Percentiles rank a stretch among this genome's conserved stretches.
Evolutionary conservation across 2,329 filamentous ascomycete species (phyloP).

Genomic region (Dryadomyces sulphureus): DNA sequence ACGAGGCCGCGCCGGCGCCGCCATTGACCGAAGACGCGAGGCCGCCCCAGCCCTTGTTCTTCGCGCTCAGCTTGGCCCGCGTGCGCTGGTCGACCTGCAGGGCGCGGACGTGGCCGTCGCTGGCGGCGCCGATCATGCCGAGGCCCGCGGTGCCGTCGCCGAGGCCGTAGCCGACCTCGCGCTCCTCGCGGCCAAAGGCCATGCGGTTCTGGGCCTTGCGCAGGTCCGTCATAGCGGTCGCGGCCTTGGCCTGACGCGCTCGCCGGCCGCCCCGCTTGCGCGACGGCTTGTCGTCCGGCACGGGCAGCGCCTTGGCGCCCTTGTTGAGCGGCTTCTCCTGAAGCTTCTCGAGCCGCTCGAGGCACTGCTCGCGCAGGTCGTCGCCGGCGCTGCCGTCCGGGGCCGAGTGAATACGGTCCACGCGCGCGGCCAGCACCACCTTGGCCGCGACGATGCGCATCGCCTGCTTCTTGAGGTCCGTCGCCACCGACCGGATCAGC

Average conservation of each 20-base stretch:
- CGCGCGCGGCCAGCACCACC: conserved; percentile 79
- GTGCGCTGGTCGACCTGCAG: conserved; percentile 88
- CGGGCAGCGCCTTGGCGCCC: conserved; percentile 70
- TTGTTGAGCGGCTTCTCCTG: conserved; percentile 86
- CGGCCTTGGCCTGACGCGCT: conserved; percentile 90
- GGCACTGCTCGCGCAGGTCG: conserved; percentile 65
- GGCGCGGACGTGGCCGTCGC: conserved; percentile 77
- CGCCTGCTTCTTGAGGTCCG: conserved; percentile 79
- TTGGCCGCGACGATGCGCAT: conserved; percentile 93
- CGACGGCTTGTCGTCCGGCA: conserved; percentile 88
- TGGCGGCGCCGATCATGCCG: conserved; percentile 85
- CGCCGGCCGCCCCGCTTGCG: conserved; percentile 83
- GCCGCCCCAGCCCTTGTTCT: conserved; percentile 89
- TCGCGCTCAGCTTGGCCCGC: conserved; percentile 81
- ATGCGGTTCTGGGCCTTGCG: conserved; percentile 93
- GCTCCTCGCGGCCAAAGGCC: conserved; percentile 91
- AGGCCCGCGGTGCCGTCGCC: conserved; percentile 76
- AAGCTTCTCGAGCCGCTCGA: conserved; percentile 80
- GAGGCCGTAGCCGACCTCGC: conserved; percentile 78
- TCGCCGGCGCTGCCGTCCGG: conserved; percentile 73
- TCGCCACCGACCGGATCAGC: conserved; percentile 71
- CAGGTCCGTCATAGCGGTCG: conserved; percentile 90
- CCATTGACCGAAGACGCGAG: conserved; percentile 39
- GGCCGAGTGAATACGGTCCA: conserved; percentile 72
- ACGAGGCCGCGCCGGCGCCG: conserved; percentile 59